Percentiles rank a stretch among this genome's conserved stretches.
Evolutionary conservation across 306 rosid genomes (phyloP).

Genomic region (Acacia melanoxylon): DNA sequence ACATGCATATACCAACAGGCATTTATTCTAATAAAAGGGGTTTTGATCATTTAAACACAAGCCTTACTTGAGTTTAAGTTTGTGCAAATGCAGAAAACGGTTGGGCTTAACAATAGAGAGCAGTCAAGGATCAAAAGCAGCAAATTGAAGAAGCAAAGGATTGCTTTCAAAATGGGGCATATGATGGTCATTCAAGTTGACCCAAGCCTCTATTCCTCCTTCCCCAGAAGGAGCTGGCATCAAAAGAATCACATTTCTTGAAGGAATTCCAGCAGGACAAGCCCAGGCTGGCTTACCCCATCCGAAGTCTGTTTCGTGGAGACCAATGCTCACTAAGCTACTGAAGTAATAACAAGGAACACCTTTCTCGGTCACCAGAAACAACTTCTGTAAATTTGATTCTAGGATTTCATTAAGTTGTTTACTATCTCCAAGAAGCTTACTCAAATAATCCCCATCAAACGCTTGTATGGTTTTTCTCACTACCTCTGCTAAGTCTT

Average conservation of each 20-base stretch:
- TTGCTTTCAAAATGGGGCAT: slow-evolving; percentile 30
- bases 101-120: background rate
- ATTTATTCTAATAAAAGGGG: too few species aligned
- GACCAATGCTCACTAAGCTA: slow-evolving; percentile 14
- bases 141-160: slow-evolving; percentile 15
- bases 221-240: slow-evolving; percentile 31
- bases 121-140: background rate
- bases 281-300: slow-evolving; percentile 55
- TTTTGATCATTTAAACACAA: too few species aligned
- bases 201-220: slow-evolving; percentile 42
- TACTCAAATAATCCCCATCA: background rate
- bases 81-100: too few species aligned
- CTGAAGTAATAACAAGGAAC: background rate
- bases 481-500: background rate
- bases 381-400: background rate
- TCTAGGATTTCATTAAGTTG: background rate
- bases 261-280: slow-evolving; percentile 18
- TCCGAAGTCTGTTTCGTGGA: slow-evolving; percentile 47
- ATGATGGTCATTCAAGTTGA: slow-evolving; percentile 39
- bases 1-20: too few species aligned
- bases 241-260: slow-evolving; percentile 24
- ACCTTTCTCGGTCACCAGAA: background rate
- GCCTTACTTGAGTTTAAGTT: too few species aligned
- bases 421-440: background rate
- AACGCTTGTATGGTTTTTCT: background rate